Base-by-base conservation (phyloP, 768 basidiomycete genomes). In the Scleroderma citrinum region DNA sequence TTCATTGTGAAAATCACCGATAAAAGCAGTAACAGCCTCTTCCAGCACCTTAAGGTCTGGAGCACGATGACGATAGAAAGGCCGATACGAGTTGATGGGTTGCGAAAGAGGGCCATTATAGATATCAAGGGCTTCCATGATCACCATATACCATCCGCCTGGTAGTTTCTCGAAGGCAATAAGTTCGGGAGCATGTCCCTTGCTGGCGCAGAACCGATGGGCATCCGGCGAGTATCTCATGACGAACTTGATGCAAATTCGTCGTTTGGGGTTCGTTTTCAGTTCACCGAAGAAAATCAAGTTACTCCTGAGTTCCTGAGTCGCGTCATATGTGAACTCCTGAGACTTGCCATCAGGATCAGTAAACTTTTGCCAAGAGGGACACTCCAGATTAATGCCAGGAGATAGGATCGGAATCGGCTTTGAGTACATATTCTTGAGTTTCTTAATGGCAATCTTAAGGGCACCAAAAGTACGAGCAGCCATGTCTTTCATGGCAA, bases 91-190 rank as follows among this genome's bases (percentile, higher is more conserved):
- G 37, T 23, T 20, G 12, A 35, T 35, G 3, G 11, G n/a, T n/a
- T n/a, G 19, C 32, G 46, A 13, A 19, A 3, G 13, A 23, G 7
- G 37, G 30, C n/a, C n/a, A n/a, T n/a, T n/a, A n/a, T 38, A n/a
- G 14, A 51, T 51, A 11, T 40, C 44, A 46, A 51, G 30, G 26
- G 38, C 50, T 16, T 47, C 37, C 45, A 40, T 51, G 19, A 47
- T 23, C 21, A 51, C 35, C 50, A 47, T 51, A 10, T 46, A 34
- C 50, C 45, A 47, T 26, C 23, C 39, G 1, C 19, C 21, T 16
- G 26, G n/a, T 41, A 47, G 32, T 39, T 14, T 8, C 30, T 43
- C 40, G 38, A 7, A 40, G 12, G 31, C 31, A 26, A 47, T 47
- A 47, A 30, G 42, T 44, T 42, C 23, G 3, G 43, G 24, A 26